Percentiles rank a stretch among this genome's conserved stretches.
These are phyloP conservation scores for Alternaria sp. DNA, from an alignment of 2,329 filamentous ascomycete species.

Conservation along the genomic window DNA sequence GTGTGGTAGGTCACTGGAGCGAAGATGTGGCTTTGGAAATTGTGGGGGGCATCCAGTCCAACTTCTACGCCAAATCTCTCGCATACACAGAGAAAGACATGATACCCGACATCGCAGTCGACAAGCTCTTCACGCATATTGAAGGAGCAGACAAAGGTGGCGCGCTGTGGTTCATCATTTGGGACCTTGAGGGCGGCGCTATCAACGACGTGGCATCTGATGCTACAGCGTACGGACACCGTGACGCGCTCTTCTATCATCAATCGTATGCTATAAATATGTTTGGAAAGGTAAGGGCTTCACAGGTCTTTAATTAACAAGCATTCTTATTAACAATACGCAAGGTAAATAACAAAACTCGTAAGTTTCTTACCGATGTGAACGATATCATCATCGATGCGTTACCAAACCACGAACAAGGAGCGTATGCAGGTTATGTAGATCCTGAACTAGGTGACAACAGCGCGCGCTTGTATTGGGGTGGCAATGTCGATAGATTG, in stretches of 20 bases:
- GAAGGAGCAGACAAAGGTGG: constrained; percentile 44
- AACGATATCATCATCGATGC: constrained; percentile 48
- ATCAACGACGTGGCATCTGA: constrained; percentile 42
- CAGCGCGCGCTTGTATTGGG: constrained; percentile 58
- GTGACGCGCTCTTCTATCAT: constrained; percentile 46
- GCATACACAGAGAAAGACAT: constrained; percentile 45
- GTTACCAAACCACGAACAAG: constrained; percentile 47
- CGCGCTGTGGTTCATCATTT: constrained; percentile 46
- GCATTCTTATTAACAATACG: background rate
- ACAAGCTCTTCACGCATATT: constrained; percentile 45
- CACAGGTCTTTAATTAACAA: background rate
- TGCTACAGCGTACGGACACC: constrained; percentile 46
- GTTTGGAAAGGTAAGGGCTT: constrained; percentile 25
- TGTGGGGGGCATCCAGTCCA: constrained; percentile 37
- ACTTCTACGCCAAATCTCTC: constrained; percentile 49
- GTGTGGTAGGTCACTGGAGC: constrained; percentile 43
- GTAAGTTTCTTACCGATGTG: constrained; percentile 52
- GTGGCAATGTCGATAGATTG: constrained; percentile 46
- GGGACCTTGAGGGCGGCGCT: constrained; percentile 46
- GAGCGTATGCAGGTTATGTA: constrained; percentile 63
- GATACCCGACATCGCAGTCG: constrained; percentile 38
- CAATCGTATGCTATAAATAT: constrained; percentile 51
- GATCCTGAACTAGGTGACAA: constrained; percentile 57
- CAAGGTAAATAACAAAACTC: constrained; percentile 45
- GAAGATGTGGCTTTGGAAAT: constrained; percentile 44